A percentile compares a stretch with the other conserved stretches of the same genome.
Evolutionary conservation across 2,329 filamentous ascomycete genomes (phyloP).

Genomic region (Calonectria hawksworthii): DNA sequence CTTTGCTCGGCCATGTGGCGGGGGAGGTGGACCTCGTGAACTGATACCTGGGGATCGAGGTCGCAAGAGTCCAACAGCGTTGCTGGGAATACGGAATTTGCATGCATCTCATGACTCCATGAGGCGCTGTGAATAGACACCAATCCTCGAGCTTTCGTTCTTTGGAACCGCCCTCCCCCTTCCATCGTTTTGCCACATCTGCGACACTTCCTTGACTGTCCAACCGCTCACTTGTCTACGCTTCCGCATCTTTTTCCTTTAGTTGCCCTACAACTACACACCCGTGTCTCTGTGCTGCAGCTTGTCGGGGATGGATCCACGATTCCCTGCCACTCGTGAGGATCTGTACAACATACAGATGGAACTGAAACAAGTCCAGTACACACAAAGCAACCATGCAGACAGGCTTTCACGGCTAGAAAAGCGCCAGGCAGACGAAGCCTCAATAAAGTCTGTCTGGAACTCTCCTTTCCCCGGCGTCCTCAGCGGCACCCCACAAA

Average conservation of each 20-base stretch:
- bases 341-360: slow-evolving; percentile 78
- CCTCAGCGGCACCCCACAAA: slow-evolving; percentile 85
- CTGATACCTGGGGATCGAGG: slow-evolving; percentile 52
- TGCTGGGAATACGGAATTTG: slow-evolving; percentile 8
- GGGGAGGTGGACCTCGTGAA: slow-evolving; percentile 58
- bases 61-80: slow-evolving; percentile 41
- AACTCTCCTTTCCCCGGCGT: slow-evolving; percentile 92
- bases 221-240: neutral
- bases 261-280: neutral
- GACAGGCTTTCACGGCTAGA: slow-evolving; percentile 74
- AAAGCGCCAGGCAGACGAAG: slow-evolving; percentile 77
- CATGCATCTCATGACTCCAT: slow-evolving; percentile 11
- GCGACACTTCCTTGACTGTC: neutral
- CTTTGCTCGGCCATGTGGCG: slow-evolving; percentile 60
- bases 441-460: slow-evolving; percentile 88
- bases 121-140: slow-evolving; percentile 19
- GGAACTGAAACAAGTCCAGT: slow-evolving; percentile 78
- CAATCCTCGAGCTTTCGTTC: slow-evolving; percentile 29
- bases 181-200: slow-evolving; percentile 11
- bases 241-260: slow-evolving; percentile 5
- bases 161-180: slow-evolving; percentile 23
- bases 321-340: slow-evolving; percentile 71
- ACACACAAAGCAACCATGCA: slow-evolving; percentile 72
- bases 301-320: slow-evolving; percentile 72
- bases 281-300: slow-evolving; percentile 11